Conservation (phyloP, 2,329 filamentous ascomycete species). For the Grosmannia huntii region DNA sequence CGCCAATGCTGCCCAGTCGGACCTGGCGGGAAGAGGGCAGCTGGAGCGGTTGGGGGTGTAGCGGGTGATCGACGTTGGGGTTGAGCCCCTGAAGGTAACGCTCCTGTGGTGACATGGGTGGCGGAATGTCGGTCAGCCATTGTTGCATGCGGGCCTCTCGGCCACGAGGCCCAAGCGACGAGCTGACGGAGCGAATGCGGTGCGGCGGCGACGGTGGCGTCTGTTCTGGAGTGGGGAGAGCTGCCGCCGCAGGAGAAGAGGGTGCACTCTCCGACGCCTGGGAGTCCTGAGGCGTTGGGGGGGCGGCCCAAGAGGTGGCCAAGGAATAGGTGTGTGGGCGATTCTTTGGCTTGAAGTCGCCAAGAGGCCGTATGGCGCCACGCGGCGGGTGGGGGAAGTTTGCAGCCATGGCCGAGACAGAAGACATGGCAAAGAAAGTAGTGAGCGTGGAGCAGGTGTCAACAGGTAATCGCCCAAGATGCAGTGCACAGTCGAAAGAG, state of each 20-base stretch:
- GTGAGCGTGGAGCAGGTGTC: background rate
- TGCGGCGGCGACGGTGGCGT: background rate
- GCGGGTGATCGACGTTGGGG: constrained; percentile 10
- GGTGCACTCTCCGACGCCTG: constrained; percentile 2
- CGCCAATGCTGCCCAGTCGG: background rate
- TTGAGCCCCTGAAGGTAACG: constrained; percentile 11
- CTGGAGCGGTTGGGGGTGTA: constrained; percentile 12
- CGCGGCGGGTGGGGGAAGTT: background rate
- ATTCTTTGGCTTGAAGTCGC: background rate
- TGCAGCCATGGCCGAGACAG: background rate
- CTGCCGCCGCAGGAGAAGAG: background rate
- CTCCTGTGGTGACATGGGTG: constrained; percentile 10
- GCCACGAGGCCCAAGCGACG: background rate
- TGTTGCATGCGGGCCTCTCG: constrained; percentile 10
- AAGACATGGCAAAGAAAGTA: background rate
- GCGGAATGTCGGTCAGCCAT: constrained; percentile 12
- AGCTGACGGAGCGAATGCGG: background rate
- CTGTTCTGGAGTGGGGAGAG: background rate
- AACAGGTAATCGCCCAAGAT: background rate
- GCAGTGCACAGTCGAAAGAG: too few relatives aligned
- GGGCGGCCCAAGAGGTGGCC: background rate
- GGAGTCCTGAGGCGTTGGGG: constrained; percentile 8
- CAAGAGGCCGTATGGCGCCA: background rate
- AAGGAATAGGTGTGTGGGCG: background rate
- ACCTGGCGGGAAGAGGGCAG: background rate